phyloP scores from a whole-genome alignment of 352 stramenopile genomes.

The Pythium sukuiense region DNA sequence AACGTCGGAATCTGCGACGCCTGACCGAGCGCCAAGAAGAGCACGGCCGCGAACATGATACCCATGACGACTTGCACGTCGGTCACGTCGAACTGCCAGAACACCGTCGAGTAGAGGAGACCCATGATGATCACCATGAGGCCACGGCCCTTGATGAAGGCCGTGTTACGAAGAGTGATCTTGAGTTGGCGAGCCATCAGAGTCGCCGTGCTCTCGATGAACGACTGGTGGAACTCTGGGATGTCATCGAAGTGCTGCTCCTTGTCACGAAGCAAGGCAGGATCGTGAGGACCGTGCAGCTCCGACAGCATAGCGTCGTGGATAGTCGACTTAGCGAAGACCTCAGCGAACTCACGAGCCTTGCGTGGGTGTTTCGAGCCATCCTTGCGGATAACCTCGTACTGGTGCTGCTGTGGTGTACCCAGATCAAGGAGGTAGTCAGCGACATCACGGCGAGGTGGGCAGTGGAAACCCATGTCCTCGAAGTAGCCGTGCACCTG shows the following conservation, averaged over 20 bases:
- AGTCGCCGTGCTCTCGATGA: slow-evolving; percentile 6
- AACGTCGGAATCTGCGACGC: slow-evolving; percentile 66
- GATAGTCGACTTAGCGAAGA: slow-evolving; percentile 24
- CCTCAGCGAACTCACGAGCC: slow-evolving; percentile 24
- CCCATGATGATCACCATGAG: slow-evolving; percentile 34
- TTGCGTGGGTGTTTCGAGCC: slow-evolving; percentile 10
- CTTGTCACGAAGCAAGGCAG: slow-evolving; percentile 76
- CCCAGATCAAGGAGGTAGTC: slow-evolving; percentile 87
- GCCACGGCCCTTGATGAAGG: slow-evolving; percentile 27
- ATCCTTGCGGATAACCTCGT: slow-evolving; percentile 10
- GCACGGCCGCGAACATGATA: slow-evolving; percentile 25
- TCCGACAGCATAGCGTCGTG: slow-evolving; percentile 48
- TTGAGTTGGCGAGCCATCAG: slow-evolving; percentile 40
- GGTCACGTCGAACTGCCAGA: slow-evolving; percentile 25
- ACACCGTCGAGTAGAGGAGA: slow-evolving; percentile 26
- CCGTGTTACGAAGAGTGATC: slow-evolving; percentile 42
- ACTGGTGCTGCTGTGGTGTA: slow-evolving; percentile 25
- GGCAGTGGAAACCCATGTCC: slow-evolving; percentile 57
- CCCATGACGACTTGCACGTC: slow-evolving; percentile 44
- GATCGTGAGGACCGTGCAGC: slow-evolving; percentile 85
- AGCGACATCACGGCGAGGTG: slow-evolving; percentile 73
- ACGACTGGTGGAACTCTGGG: slow-evolving; percentile 16
- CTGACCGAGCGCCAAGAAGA: slow-evolving; percentile 23
- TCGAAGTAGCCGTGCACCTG: slow-evolving; percentile 77
- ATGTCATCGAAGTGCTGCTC: slow-evolving; percentile 26